These are phyloP conservation scores for Coriaria nepalensis DNA, from an alignment of 306 rosid genomes.

Conservation along the genomic window DNA sequence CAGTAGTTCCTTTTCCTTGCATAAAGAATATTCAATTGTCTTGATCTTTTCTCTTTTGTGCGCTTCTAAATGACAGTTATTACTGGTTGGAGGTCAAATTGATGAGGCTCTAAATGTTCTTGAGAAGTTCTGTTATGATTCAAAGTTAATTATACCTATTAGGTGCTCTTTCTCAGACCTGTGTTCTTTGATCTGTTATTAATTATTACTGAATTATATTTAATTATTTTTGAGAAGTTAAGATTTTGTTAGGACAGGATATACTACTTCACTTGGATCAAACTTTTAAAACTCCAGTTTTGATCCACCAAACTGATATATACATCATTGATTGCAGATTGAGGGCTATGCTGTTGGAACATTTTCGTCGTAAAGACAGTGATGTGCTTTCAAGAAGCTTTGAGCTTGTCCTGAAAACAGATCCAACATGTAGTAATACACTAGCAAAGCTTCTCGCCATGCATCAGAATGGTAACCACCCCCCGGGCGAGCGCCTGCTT, in stretches of 20 bases:
- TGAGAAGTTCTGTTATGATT: constrained; percentile 32
- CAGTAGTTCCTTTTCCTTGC: not conserved
- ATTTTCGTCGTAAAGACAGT: constrained; percentile 34
- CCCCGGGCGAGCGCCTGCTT: too few relatives aligned
- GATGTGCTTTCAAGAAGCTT: constrained; percentile 23
- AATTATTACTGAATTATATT: constrained; percentile 8
- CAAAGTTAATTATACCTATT: constrained; percentile 29
- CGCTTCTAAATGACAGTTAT: constrained; percentile 38
- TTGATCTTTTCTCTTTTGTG: too few relatives aligned
- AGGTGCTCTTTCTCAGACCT: constrained; percentile 29
- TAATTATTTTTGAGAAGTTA: too few relatives aligned
- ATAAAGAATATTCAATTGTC: not conserved
- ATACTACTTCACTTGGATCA: too few relatives aligned
- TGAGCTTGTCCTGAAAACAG: constrained; percentile 62
- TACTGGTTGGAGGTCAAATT: constrained; percentile 63
- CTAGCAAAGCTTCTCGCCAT: constrained; percentile 53
- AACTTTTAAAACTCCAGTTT: too few relatives aligned
- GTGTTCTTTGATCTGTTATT: constrained; percentile 8
- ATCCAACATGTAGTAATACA: constrained; percentile 53
- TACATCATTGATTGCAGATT: constrained; percentile 57
- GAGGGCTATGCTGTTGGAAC: constrained; percentile 45
- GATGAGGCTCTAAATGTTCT: constrained; percentile 41
- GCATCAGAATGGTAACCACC: constrained; percentile 72
- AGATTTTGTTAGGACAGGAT: too few relatives aligned
- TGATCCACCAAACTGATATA: too few relatives aligned